Evolutionary conservation across 306 rosid species (phyloP).

Genomic region (Dryas drummondii): DNA sequence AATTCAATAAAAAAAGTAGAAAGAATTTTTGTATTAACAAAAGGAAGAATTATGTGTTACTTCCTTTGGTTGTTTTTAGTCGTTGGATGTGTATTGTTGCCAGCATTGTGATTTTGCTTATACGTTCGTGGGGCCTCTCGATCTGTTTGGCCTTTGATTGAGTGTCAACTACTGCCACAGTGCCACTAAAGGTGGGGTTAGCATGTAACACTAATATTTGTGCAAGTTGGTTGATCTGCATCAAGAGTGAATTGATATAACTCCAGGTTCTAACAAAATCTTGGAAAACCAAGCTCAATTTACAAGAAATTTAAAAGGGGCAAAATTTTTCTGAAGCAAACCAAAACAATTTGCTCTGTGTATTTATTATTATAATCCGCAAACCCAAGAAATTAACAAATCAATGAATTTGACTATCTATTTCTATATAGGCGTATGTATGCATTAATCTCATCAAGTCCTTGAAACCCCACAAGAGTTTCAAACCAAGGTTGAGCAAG

Average conservation of each 20-base stretch:
- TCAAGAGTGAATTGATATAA: no score
- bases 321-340: slow-evolving; percentile 27
- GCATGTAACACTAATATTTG: no score
- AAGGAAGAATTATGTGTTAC: no score
- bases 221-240: not conserved
- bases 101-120: no score
- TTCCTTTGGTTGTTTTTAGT: no score
- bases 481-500: slow-evolving; percentile 52
- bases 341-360: slow-evolving; percentile 31
- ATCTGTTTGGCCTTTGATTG: no score
- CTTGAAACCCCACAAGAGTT: not conserved
- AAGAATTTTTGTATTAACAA: no score
- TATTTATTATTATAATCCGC: slow-evolving; percentile 11
- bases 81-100: no score
- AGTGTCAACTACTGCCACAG: no score
- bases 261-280: not conserved
- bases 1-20: no score
- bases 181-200: no score
- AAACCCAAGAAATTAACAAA: slow-evolving; percentile 32
- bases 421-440: slow-evolving; percentile 1
- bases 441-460: not conserved
- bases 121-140: no score
- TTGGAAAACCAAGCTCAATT: not conserved
- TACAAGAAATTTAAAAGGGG: not conserved
- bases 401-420: slow-evolving; percentile 35